phyloP scores from a whole-genome alignment of 2,329 filamentous ascomycete genomes.

The Moelleriella libera region DNA sequence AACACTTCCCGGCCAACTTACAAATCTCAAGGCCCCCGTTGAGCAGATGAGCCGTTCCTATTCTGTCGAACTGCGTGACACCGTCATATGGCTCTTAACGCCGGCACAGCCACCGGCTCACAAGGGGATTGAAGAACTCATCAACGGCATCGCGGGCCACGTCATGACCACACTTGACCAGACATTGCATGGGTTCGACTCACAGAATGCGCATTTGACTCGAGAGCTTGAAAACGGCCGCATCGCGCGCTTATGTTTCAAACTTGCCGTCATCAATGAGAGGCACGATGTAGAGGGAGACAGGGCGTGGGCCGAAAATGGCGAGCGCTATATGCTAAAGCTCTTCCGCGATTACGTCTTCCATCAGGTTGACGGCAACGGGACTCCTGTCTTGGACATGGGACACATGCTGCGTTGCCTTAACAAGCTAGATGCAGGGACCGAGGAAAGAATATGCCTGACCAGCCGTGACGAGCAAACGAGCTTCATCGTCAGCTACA shows the following conservation, averaged over 20 bases:
- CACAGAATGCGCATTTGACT: slow-evolving; percentile 54
- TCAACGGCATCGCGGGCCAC: slow-evolving; percentile 65
- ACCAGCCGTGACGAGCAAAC: slow-evolving; percentile 85
- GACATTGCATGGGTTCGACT: slow-evolving; percentile 66
- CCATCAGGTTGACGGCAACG: slow-evolving; percentile 80
- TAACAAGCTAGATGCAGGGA: slow-evolving; percentile 85
- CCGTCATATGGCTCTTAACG: slow-evolving; percentile 67
- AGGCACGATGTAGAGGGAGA: slow-evolving; percentile 73
- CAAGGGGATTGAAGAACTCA: slow-evolving; percentile 68
- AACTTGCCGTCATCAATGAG: slow-evolving; percentile 81
- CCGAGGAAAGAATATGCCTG: slow-evolving; percentile 72
- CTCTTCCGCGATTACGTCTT: slow-evolving; percentile 96
- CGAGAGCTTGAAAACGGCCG: slow-evolving; percentile 85
- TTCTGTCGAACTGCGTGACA: slow-evolving; percentile 63
- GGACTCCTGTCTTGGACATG: slow-evolving; percentile 70
- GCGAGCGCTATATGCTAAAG: slow-evolving; percentile 84
- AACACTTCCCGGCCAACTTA: slow-evolving; percentile 34
- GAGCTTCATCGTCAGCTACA: slow-evolving; percentile 77
- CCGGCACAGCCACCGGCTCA: slow-evolving; percentile 38
- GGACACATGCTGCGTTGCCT: slow-evolving; percentile 77
- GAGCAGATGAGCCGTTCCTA: slow-evolving; percentile 68
- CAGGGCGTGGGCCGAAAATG: slow-evolving; percentile 75
- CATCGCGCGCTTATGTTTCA: slow-evolving; percentile 63
- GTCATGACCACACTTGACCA: slow-evolving; percentile 64
- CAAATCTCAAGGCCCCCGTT: slow-evolving; percentile 55